These are phyloP conservation scores for Penicillium oxalicum DNA, from an alignment of 2,329 filamentous ascomycete genomes.

Conservation along the genomic window DNA sequence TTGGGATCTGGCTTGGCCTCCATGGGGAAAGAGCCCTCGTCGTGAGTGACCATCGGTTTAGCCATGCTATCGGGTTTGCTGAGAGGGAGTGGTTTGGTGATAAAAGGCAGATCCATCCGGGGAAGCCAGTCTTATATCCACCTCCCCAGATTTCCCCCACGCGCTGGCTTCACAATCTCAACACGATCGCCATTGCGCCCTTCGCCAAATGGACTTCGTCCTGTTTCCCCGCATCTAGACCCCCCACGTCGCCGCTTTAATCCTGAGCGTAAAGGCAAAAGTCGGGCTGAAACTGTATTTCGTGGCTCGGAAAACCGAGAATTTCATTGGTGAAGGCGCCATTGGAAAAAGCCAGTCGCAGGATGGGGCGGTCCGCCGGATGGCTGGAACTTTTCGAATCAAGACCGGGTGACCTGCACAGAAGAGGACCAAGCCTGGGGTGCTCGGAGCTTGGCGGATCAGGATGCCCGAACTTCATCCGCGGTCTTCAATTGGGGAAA, in stretches of 20 bases:
- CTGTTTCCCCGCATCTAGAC: constrained; percentile 10
- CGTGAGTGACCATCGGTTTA: constrained; percentile 15
- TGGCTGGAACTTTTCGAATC: neutral
- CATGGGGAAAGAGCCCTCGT: constrained; percentile 12
- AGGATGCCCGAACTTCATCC: too few relatives aligned
- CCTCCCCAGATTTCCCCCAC: constrained; percentile 7
- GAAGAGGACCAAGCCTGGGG: too few relatives aligned
- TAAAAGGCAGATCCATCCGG: neutral
- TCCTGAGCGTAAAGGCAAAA: neutral
- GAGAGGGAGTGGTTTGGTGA: neutral
- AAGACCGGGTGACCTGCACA: too few relatives aligned
- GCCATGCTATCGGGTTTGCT: constrained; percentile 9
- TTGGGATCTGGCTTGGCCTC: constrained; percentile 8
- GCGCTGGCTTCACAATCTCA: neutral
- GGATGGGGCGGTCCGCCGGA: neutral
- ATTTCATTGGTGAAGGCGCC: neutral
- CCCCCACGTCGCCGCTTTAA: constrained; percentile 11
- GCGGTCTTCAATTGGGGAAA: too few relatives aligned
- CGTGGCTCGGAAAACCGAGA: neutral
- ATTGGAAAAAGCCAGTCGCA: too few relatives aligned
- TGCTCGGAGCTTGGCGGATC: too few relatives aligned
- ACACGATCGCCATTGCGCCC: neutral
- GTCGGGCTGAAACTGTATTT: neutral
- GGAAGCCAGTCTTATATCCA: constrained; percentile 1
- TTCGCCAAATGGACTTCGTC: neutral